Evolutionary conservation across 805 yeast species (phyloP).

Genomic region (Cyberlindnera euphorbiiphila): DNA sequence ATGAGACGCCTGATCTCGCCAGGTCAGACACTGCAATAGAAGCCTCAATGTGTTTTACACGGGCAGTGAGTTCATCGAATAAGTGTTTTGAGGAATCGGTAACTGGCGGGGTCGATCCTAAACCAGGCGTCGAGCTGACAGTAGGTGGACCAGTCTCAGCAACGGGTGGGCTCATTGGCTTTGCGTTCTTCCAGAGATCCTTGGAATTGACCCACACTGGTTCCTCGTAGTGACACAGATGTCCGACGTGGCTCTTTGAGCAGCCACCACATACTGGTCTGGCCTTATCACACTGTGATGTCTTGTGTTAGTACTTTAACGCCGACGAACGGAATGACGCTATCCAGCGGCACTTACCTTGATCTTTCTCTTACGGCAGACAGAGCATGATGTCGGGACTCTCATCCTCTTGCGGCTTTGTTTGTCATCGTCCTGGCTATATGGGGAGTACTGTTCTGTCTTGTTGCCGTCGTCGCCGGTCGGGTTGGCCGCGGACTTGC

Average conservation of each 20-base stretch:
- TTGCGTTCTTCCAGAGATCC: slow-evolving; percentile 37
- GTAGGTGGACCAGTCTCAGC: not conserved
- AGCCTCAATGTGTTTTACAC: slow-evolving; percentile 44
- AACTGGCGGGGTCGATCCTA: not conserved
- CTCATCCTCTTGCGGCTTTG: slow-evolving; percentile 39
- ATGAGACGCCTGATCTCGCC: slow-evolving; percentile 12
- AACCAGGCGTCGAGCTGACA: no score
- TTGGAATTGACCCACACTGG: slow-evolving; percentile 56
- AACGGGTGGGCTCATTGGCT: slow-evolving; percentile 11
- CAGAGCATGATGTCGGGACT: slow-evolving; percentile 43
- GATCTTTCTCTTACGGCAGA: slow-evolving; percentile 47
- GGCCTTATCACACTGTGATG: slow-evolving; percentile 36
- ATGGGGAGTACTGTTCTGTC: not conserved
- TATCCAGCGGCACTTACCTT: slow-evolving; percentile 17
- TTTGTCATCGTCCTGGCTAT: slow-evolving; percentile 3
- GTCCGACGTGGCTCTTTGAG: slow-evolving; percentile 51
- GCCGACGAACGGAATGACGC: no score
- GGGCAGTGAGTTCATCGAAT: slow-evolving; percentile 35
- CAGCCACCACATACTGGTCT: slow-evolving; percentile 55
- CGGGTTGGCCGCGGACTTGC: no score
- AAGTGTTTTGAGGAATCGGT: slow-evolving; percentile 4
- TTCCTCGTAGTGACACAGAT: slow-evolving; percentile 52
- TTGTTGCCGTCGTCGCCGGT: not conserved
- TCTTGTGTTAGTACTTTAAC: slow-evolving; percentile 7
- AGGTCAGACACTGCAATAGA: slow-evolving; percentile 36